Percentiles rank a stretch among this genome's conserved stretches.
These are phyloP conservation scores for Candida easanensis DNA, from an alignment of 805 yeast genomes.

Conservation along the genomic window DNA sequence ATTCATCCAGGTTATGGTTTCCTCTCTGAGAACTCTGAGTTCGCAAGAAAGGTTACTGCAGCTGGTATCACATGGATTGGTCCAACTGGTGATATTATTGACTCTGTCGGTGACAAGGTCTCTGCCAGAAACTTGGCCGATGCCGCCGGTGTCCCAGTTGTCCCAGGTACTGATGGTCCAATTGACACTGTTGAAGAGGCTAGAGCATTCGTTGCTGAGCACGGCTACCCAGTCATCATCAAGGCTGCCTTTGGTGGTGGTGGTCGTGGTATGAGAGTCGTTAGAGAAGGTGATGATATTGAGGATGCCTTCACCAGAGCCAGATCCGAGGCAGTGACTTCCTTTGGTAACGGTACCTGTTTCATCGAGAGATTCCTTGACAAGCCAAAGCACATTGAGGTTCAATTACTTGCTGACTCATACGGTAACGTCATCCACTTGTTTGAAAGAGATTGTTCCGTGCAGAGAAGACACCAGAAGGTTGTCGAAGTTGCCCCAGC, in stretches of 20 bases:
- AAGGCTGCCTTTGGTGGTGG: constrained; percentile 99
- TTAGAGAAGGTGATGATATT: constrained; percentile 91
- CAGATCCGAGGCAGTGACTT: constrained; percentile 86
- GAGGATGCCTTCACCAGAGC: constrained; percentile 93
- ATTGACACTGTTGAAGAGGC: constrained; percentile 81
- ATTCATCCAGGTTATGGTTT: constrained; percentile 94
- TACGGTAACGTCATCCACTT: constrained; percentile 94
- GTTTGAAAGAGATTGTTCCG: constrained; percentile 99
- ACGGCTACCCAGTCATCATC: constrained; percentile 95
- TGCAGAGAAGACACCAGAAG: constrained; percentile 98
- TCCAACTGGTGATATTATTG: constrained; percentile 84
- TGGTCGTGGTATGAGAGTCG: constrained; percentile 99
- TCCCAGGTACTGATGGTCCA: constrained; percentile 98
- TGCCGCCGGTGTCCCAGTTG: constrained; percentile 81
- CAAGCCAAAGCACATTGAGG: constrained; percentile 97
- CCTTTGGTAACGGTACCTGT: constrained; percentile 99
- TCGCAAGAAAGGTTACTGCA: constrained; percentile 87
- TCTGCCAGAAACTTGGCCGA: constrained; percentile 87
- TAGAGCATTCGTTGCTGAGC: constrained; percentile 66
- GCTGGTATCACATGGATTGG: constrained; percentile 96
- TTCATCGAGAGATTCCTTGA: constrained; percentile 94
- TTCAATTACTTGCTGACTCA: constrained; percentile 89
- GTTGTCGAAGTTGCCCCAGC: constrained; percentile 99
- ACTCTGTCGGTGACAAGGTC: constrained; percentile 95
- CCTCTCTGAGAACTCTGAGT: constrained; percentile 86